These are phyloP conservation scores for Penicillium bialowiezense DNA, from an alignment of 495 filamentous ascomycete species.

Conservation along the genomic window DNA sequence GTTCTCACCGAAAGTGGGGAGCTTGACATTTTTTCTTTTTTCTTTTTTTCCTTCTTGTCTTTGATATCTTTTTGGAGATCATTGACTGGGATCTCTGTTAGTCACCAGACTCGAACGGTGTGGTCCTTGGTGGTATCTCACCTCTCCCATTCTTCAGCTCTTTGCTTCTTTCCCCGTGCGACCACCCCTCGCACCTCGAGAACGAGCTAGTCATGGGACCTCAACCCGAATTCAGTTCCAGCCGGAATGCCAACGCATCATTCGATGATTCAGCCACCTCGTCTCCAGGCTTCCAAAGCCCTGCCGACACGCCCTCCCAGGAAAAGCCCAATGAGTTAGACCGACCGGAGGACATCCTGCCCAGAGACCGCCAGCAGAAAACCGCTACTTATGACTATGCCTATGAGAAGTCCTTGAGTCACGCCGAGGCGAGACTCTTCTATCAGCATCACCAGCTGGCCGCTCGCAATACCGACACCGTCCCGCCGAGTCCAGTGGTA, in stretches of 20 bases:
- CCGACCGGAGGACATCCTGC: conserved; percentile 52
- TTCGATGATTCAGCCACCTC: conserved; percentile 9
- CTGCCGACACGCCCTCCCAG: conserved; percentile 11
- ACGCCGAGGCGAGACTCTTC: conserved; percentile 90
- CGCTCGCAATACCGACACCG: conserved; percentile 18
- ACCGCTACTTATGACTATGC: conserved; percentile 83
- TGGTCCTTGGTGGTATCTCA: too few relatives aligned
- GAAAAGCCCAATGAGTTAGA: conserved; percentile 9
- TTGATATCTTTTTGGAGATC: too few relatives aligned
- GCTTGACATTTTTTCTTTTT: neutral
- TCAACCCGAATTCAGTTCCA: conserved; percentile 15
- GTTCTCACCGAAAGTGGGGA: conserved; percentile 1
- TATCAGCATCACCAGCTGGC: conserved; percentile 83
- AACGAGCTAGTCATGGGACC: conserved; percentile 24
- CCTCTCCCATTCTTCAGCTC: too few relatives aligned
- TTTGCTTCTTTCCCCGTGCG: neutral
- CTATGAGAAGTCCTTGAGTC: conserved; percentile 86
- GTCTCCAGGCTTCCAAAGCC: conserved; percentile 4
- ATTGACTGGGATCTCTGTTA: too few relatives aligned
- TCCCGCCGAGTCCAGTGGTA: conserved; percentile 18
- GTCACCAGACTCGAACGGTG: too few relatives aligned
- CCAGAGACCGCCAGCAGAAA: conserved; percentile 70
- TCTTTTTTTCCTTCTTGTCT: too few relatives aligned
- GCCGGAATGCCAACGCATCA: conserved; percentile 25
- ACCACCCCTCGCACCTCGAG: too few relatives aligned